Evolutionary conservation across 352 stramenopile genomes (phyloP), one percentile per base, ranked within the genome.

Genomic region (Pythium myriotylum): DNA sequence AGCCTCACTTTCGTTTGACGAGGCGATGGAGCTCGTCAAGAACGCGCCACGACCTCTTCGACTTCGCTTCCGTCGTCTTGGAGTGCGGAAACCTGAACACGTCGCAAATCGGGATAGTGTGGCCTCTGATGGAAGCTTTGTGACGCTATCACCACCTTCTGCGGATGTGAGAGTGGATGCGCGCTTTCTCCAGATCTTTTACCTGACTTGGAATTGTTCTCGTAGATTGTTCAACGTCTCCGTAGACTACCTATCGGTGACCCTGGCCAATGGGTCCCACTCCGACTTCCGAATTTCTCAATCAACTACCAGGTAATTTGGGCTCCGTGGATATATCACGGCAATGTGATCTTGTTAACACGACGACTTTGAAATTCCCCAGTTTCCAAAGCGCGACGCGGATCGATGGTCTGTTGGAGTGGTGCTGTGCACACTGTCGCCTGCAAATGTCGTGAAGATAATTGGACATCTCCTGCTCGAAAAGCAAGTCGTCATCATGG

Each of bases 401-500:
- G 84, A 95, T 47, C 67, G 84, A 37, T 95, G 86, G 86, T 70
- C 86, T 4, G 65, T 86, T 42, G 79, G 77, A 20, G 83, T 92
- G 10, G 76, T 89, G 22, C 56, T 95, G 39, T 77, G 79, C 2
- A 82, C 83, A 14, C 54, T 93, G n/a, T 49, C 52, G 1, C 73
- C 82, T 14, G 67, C 78, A 46, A 87, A 79, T 29, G 67, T 93
- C 42, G 82, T 93, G 24, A 77, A 89, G 57, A 82, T 91, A 23
- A 54, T 95, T 26, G 76, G 72, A 5, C 76, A 82, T 35, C 58
- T 95, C 32, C 59, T 95, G 14, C 72, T 95, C 0, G 86, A 95
- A 49, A 92, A 91, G 59, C 86, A 93, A 66, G 79, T 95, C 16
- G 75, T 86, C 3, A 81, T 95, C 54, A 88, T 91, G 74, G 76